Evolutionary conservation across 2,329 filamentous ascomycete species (phyloP), one percentile per base, ranked within the genome.

Genomic region (Mycosphaerella sp.): DNA sequence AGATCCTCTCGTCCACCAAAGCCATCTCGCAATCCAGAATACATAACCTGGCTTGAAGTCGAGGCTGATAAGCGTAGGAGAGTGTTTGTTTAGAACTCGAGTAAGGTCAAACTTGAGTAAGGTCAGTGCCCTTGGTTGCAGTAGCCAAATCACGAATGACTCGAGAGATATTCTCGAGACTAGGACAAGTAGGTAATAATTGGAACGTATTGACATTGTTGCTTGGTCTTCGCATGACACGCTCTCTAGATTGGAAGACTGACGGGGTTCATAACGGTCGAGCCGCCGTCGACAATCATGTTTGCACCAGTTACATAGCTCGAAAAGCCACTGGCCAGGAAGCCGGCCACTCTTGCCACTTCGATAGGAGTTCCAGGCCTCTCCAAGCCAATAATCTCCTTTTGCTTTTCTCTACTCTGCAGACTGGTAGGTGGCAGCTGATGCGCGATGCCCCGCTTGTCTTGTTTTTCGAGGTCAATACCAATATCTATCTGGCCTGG

Each of bases 1-100:
- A 88, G 93, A 69, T 98, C 93, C 41, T 91, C 93, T 60, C 87
- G 93, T 67, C 89, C 92, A 65, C 97, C 93, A 59, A 98, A 98
- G 93, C 69, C 91, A 96, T 66, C 90, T 97, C 72, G 32, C 6
- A 51, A 51, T 12, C 48, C 48, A 3, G 40, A 51, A 9, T 51
- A 26, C 10, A 26, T 45, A 7, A 45, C 42, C 2, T 51, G 48
- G 48, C 7, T 51, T 1, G 42, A 51, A 6, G 48, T 51, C 17
- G 4, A n/a, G 39, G 40, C 48, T 17, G 48, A 29, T 11, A 44
- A 44, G 14, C 29, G 29, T 3, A 36, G 26, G 14, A 12, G 9
- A 21, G 8, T 3, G 12, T 38, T 29, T 17, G 3, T 14, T 4
- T 41, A 44, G 38, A 21, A 21, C 21, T 21, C 2, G 21, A 21